Conservation (phyloP, 73 alveolate genomes). For the Stentor roeselii region DNA sequence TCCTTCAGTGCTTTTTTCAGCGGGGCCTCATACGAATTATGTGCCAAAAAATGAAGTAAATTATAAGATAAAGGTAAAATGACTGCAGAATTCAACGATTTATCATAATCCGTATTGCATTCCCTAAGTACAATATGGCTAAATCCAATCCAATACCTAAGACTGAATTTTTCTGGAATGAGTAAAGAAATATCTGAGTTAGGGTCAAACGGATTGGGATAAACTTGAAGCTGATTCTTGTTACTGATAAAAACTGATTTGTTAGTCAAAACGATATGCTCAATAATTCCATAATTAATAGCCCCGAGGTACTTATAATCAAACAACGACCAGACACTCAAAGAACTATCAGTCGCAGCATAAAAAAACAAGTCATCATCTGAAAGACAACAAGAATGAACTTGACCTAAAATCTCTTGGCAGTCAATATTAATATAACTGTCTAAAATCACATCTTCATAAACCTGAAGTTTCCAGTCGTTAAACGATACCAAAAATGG, state of each 20-base stretch:
- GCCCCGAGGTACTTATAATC: not conserved
- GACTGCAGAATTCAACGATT: no score
- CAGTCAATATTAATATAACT: not conserved
- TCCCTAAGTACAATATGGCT: no score
- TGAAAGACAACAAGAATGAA: not conserved
- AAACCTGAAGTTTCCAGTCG: not conserved
- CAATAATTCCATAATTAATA: no score
- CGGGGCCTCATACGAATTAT: no score
- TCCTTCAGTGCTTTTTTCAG: not conserved
- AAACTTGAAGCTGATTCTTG: not conserved
- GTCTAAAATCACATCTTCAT: not conserved
- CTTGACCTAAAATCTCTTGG: not conserved
- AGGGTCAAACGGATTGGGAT: not conserved
- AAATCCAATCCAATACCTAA: not conserved
- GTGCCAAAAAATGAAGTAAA: not conserved
- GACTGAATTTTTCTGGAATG: not conserved
- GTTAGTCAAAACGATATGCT: not conserved
- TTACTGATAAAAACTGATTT: not conserved
- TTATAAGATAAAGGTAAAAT: not conserved
- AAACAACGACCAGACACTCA: not conserved
- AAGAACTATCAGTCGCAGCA: not conserved
- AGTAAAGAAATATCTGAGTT: not conserved
- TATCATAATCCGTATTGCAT: not conserved
- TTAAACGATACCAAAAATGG: not conserved
- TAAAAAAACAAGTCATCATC: not conserved